Evolutionary conservation across 495 filamentous ascomycete species (phyloP).

Genomic region (Halenospora varia): DNA sequence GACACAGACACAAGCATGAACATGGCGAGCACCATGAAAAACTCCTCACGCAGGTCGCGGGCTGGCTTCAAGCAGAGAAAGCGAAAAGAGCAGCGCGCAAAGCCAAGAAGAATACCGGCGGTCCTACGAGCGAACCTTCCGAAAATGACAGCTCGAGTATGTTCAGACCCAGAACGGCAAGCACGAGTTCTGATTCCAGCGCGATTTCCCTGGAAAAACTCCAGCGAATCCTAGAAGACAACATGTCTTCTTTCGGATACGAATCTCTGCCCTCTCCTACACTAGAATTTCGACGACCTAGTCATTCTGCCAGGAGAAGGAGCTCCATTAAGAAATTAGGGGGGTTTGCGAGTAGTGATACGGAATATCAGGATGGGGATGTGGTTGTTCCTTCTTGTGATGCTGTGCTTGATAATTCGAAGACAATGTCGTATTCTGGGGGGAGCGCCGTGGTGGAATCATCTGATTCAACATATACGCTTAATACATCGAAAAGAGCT

Average conservation of each 20-base stretch:
- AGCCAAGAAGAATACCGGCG: slow-evolving; percentile 10
- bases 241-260: slow-evolving; percentile 40
- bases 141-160: neutral
- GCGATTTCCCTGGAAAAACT: slow-evolving; percentile 62
- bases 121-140: neutral
- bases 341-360: slow-evolving; percentile 62
- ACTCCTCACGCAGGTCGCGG: slow-evolving; percentile 66
- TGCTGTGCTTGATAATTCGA: slow-evolving; percentile 79
- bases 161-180: slow-evolving; percentile 23
- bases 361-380: slow-evolving; percentile 71
- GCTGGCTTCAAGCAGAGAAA: slow-evolving; percentile 79
- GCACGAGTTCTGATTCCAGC: slow-evolving; percentile 52
- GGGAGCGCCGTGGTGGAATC: slow-evolving; percentile 42
- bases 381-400: slow-evolving; percentile 73
- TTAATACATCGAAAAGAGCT: slow-evolving; percentile 34
- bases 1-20: slow-evolving; percentile 27
- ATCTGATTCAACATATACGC: slow-evolving; percentile 32
- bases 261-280: slow-evolving; percentile 22
- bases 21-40: slow-evolving; percentile 41
- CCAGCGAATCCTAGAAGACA: slow-evolving; percentile 66
- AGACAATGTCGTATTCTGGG: slow-evolving; percentile 70
- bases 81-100: slow-evolving; percentile 38
- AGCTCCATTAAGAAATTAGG: slow-evolving; percentile 14
- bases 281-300: slow-evolving; percentile 33
- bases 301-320: neutral